Evolutionary conservation across 306 rosid genomes (phyloP), one percentile per base, ranked within the genome.

Genomic region (Begonia masoniana): DNA sequence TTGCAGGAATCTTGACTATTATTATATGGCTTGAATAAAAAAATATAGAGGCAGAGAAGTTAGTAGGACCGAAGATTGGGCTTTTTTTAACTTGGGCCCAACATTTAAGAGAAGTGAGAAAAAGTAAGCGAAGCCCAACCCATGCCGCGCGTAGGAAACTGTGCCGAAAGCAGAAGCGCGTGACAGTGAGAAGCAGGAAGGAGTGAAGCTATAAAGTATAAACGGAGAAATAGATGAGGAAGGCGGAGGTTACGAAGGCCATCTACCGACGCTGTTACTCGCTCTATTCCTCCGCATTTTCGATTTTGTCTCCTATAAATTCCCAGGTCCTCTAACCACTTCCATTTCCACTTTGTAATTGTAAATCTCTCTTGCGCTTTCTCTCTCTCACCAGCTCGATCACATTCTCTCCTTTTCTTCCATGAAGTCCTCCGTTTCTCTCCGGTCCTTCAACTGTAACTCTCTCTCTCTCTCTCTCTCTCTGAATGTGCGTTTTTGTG

Each of bases 241-340:
- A 7, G 87, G 83, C 95, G 97, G 89, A 78, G 49, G 80, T 70
- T 59, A 59, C 94, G 63, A 79, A 70, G 93, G 59, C 43, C n/a
- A 11, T 4, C 58, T 47, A 47, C 76, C 56, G 39, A 26, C 7
- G 39, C 10, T 10, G 2, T 41, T 13, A 50, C 50, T 46, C 24
- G 39, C 39, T 31, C 55, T 55, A 52, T 36, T 12, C 42, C 14
- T 41, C 31, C 26, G 19, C 50, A 15, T 63, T 51, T 66, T 67
- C 68, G 70, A 63, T 55, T 56, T 67, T n/a, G 47, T 54, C 68
- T 59, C 62, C 46, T 62, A 50, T 54, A 73, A 67, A 26, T 56
- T 41, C 7, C 58, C 15, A 15, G 54, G 56, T 51, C 41, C 39
- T n/a, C 24, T 19, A 67, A 3, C 46, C 52, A 31, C 23, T 57